Conservation (phyloP, 2,329 filamentous ascomycete species). For the Colletotrichum abscissum region DNA sequence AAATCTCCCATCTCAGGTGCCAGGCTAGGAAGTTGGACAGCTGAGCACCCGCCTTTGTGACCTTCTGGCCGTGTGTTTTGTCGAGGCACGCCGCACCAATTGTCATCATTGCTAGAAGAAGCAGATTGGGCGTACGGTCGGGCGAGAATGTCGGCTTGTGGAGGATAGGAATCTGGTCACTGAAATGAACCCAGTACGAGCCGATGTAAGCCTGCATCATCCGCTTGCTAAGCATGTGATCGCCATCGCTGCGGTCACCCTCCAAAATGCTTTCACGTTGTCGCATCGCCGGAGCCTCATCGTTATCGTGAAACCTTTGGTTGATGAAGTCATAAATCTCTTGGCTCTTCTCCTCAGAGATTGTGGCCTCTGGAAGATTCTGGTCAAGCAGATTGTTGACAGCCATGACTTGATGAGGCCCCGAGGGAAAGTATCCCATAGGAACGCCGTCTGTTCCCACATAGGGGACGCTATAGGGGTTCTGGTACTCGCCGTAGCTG, state of each 20-base stretch:
- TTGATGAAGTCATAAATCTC: conserved; percentile 86
- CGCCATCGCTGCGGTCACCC: conserved; percentile 76
- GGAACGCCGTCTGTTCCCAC: conserved; percentile 59
- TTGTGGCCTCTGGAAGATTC: conserved; percentile 79
- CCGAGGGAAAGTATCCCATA: conserved; percentile 68
- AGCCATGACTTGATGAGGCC: conserved; percentile 85
- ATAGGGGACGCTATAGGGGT: conserved; percentile 62
- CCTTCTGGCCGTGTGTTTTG: conserved; percentile 78
- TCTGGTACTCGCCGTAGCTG: conserved; percentile 66
- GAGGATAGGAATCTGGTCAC: conserved; percentile 91
- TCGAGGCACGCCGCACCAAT: conserved; percentile 93
- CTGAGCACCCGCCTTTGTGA: conserved; percentile 81
- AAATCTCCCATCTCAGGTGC: conserved; percentile 96
- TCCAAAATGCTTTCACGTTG: conserved; percentile 82
- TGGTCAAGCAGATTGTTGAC: conserved; percentile 88
- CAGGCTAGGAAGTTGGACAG: conserved; percentile 91
- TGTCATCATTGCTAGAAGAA: conserved; percentile 89
- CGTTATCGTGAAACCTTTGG: conserved; percentile 83
- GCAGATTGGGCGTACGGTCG: conserved; percentile 84
- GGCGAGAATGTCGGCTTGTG: conserved; percentile 95
- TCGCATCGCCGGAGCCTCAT: conserved; percentile 78
- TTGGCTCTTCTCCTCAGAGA: conserved; percentile 89
- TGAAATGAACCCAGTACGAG: conserved; percentile 96
- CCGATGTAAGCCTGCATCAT: conserved; percentile 97
- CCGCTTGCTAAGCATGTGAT: conserved; percentile 80